Percentiles rank a stretch among this genome's conserved stretches.
phyloP scores from a whole-genome alignment of 345 rosid genomes.

The Eucalyptus regnans region DNA sequence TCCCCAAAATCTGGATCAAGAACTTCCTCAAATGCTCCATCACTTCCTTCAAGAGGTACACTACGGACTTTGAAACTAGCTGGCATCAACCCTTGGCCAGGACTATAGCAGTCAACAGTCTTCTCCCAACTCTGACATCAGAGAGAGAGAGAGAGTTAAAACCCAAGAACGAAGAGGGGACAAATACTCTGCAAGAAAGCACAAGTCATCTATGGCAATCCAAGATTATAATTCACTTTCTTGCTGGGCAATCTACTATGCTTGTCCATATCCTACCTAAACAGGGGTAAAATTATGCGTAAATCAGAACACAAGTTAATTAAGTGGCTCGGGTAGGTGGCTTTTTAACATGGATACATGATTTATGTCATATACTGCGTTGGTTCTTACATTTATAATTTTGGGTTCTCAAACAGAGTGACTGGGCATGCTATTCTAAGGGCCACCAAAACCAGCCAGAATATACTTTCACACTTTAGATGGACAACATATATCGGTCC shows the following conservation, averaged over 20 bases:
- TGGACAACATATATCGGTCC: background rate
- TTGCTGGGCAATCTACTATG: background rate
- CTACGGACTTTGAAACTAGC: conserved; percentile 87
- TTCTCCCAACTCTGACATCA: conserved; percentile 87
- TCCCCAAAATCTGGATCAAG: conserved; percentile 95
- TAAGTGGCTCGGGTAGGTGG: background rate
- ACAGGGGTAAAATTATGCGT: background rate
- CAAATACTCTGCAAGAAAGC: background rate
- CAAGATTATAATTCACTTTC: background rate
- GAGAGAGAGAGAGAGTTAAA: background rate
- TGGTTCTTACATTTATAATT: background rate
- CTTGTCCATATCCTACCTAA: background rate
- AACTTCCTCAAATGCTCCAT: conserved; percentile 64
- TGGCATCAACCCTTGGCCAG: conserved; percentile 96
- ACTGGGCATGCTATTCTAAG: background rate
- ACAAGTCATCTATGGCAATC: background rate
- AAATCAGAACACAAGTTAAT: background rate
- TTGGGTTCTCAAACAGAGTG: background rate
- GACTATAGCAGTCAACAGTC: conserved; percentile 95
- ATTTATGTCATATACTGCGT: background rate
- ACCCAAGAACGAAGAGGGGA: background rate
- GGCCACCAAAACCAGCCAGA: background rate
- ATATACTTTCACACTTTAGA: background rate
- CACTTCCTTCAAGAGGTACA: conserved; percentile 49
- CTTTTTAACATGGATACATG: background rate